Conservation (phyloP, 2,329 filamentous ascomycete species). For the Apiospora hydei region DNA sequence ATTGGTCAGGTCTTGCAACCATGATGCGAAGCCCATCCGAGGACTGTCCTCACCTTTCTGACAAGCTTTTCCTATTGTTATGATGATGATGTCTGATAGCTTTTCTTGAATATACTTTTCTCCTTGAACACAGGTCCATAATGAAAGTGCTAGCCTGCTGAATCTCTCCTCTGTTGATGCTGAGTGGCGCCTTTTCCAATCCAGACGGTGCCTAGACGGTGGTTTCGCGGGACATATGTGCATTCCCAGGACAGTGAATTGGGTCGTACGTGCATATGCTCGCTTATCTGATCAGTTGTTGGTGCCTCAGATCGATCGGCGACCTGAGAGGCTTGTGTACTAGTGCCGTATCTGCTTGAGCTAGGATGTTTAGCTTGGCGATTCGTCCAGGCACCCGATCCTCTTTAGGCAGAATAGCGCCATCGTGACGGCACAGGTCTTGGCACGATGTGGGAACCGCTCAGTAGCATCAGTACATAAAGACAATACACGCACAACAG, state of each 20-base stretch:
- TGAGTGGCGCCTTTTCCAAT: too few species aligned
- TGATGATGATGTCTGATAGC: neutral
- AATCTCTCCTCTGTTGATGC: too few species aligned
- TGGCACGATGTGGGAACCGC: neutral
- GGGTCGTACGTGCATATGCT: too few species aligned
- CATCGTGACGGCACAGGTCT: neutral
- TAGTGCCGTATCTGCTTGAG: neutral
- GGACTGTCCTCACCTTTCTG: neutral
- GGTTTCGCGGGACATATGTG: too few species aligned
- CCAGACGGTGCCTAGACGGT: too few species aligned
- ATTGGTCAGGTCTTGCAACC: neutral
- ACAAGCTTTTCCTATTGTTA: neutral
- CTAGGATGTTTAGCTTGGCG: neutral
- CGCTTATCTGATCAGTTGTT: neutral
- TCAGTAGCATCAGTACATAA: neutral
- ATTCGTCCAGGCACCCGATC: neutral
- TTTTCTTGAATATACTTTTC: neutral
- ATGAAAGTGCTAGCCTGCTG: too few species aligned
- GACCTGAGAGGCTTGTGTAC: neutral
- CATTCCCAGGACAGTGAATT: too few species aligned
- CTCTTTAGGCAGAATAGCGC: constrained; percentile 3
- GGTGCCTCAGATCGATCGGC: neutral
- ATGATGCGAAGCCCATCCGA: neutral
- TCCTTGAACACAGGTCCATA: neutral
- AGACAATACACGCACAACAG: neutral